phyloP scores from a whole-genome alignment of 345 rosid species.

The Boechera retrofracta region DNA sequence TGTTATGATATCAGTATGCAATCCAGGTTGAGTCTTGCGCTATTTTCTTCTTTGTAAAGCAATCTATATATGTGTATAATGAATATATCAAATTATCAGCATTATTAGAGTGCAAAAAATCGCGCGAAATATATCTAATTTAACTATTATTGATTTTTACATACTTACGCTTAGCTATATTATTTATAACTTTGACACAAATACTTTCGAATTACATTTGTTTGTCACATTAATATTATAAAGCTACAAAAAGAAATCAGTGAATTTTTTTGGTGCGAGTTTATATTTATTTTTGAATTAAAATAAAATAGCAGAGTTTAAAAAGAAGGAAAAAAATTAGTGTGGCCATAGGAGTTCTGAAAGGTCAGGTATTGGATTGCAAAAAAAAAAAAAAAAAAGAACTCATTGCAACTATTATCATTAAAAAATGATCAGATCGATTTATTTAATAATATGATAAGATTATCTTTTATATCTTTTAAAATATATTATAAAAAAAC shows the following conservation, averaged over 20 bases:
- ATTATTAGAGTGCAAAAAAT: neutral
- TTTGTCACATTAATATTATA: neutral
- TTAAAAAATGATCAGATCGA: neutral
- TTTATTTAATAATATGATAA: neutral
- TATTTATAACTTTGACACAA: neutral
- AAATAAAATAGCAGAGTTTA: neutral
- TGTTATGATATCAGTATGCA: neutral
- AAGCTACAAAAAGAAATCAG: neutral
- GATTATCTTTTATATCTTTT: too few species aligned
- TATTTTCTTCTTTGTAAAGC: slow-evolving; percentile 4
- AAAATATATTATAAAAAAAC: neutral
- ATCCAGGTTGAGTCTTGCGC: slow-evolving; percentile 17
- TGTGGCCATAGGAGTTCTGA: slow-evolving; percentile 4
- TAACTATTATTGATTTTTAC: neutral
- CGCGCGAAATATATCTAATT: too few species aligned
- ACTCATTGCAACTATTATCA: neutral
- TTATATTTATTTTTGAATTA: neutral
- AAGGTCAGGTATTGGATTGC: slow-evolving; percentile 4
- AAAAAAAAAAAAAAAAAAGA: neutral
- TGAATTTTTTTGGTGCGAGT: neutral
- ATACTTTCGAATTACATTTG: neutral
- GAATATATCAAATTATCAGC: neutral
- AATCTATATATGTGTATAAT: neutral
- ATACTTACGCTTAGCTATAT: neutral
- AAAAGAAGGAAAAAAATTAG: neutral